phyloP scores from a whole-genome alignment of 768 basidiomycete genomes.

The Suillus lakei region DNA sequence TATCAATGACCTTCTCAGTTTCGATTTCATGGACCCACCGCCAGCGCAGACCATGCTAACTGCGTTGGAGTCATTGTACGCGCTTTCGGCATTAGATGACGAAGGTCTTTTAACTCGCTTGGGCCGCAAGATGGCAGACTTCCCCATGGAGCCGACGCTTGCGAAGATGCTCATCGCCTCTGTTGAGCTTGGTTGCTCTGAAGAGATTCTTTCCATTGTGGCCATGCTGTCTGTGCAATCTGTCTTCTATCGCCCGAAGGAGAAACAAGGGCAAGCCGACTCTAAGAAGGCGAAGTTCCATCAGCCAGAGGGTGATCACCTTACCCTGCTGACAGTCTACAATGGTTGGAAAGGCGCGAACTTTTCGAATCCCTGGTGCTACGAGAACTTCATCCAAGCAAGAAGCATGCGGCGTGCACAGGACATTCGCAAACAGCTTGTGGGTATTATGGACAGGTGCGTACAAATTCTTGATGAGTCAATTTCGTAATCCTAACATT shows the following conservation, averaged over 20 bases:
- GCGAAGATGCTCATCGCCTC: slow-evolving; percentile 99
- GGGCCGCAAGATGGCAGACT: slow-evolving; percentile 99
- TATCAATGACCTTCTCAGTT: slow-evolving; percentile 94
- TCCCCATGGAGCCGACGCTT: slow-evolving; percentile 95
- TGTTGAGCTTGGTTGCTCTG: slow-evolving; percentile 96
- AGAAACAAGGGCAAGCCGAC: slow-evolving; percentile 98
- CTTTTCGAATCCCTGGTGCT: slow-evolving; percentile 99
- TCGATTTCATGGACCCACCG: slow-evolving; percentile 99
- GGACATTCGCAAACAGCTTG: slow-evolving; percentile 95
- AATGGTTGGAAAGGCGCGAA: slow-evolving; percentile 98
- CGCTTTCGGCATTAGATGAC: slow-evolving; percentile 93
- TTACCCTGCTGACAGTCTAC: slow-evolving; percentile 92
- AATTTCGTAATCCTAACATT: slow-evolving; percentile 11
- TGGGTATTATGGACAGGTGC: slow-evolving; percentile 98
- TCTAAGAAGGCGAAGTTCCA: slow-evolving; percentile 99
- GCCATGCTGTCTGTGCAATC: slow-evolving; percentile 97
- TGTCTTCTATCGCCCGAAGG: slow-evolving; percentile 99
- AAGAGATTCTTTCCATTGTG: slow-evolving; percentile 95
- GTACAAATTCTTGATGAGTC: slow-evolving; percentile 24
- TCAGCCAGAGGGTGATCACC: slow-evolving; percentile 96
- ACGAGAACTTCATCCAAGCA: slow-evolving; percentile 98
- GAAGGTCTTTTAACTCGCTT: slow-evolving; percentile 94
- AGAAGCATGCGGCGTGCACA: slow-evolving; percentile 96
- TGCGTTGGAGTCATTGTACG: slow-evolving; percentile 92
- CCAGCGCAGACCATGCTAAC: slow-evolving; percentile 97